These are phyloP conservation scores for Nigrograna mackinnonii DNA, from an alignment of 2,329 filamentous ascomycete genomes.

Conservation along the genomic window DNA sequence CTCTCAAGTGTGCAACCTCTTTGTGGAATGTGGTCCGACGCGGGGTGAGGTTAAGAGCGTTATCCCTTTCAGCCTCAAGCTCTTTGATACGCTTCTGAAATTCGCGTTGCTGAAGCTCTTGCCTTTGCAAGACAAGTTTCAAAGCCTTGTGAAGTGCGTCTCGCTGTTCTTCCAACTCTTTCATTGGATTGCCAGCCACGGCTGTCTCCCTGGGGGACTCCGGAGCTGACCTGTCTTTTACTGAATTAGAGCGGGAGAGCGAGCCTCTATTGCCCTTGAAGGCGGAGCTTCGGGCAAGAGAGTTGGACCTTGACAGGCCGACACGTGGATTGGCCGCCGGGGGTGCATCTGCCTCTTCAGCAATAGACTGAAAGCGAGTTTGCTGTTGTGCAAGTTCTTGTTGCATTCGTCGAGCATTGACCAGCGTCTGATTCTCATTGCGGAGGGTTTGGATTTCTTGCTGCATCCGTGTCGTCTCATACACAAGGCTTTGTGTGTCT, in stretches of 20 bases:
- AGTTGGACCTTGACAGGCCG: constrained; percentile 68
- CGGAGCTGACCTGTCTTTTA: constrained; percentile 38
- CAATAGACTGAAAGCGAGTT: constrained; percentile 62
- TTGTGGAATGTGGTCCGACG: constrained; percentile 79
- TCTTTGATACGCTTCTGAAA: constrained; percentile 78
- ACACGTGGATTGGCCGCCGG: constrained; percentile 38
- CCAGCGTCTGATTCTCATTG: constrained; percentile 65
- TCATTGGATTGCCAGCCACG: constrained; percentile 55
- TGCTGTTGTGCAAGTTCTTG: constrained; percentile 47
- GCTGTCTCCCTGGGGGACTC: constrained; percentile 62
- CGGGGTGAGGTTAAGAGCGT: constrained; percentile 69
- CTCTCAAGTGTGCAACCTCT: constrained; percentile 78
- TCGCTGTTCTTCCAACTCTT: constrained; percentile 90
- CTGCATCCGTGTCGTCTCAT: constrained; percentile 82
- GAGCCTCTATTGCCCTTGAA: constrained; percentile 46
- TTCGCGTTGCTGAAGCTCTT: constrained; percentile 81
- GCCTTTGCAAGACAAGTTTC: constrained; percentile 81
- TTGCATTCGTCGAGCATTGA: constrained; percentile 53
- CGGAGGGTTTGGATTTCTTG: constrained; percentile 71
- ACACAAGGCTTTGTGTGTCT: constrained; percentile 73
- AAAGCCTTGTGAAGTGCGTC: constrained; percentile 89
- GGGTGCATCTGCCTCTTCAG: constrained; percentile 57
- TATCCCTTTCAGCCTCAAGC: constrained; percentile 78
- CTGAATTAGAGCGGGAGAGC: constrained; percentile 56
- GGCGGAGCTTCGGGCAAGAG: constrained; percentile 61